phyloP scores from a whole-genome alignment of 345 rosid genomes.

The Citrus unshiu region DNA sequence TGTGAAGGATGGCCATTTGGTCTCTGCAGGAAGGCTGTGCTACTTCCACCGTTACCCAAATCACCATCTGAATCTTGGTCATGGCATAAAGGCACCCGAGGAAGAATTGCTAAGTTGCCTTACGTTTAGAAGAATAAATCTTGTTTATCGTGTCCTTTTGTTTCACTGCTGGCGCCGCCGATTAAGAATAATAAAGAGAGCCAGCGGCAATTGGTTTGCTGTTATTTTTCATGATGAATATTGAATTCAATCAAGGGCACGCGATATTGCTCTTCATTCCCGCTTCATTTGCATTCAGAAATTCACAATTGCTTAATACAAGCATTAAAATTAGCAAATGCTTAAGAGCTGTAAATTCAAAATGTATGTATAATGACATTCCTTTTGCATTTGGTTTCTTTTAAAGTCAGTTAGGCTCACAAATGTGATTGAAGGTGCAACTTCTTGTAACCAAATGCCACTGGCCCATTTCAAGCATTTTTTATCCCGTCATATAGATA shows the following conservation, averaged over 20 bases:
- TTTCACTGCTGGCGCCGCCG: too few species aligned
- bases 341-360: background rate
- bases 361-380: background rate
- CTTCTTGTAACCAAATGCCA: background rate
- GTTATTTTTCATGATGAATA: too few species aligned
- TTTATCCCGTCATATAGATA: too few species aligned
- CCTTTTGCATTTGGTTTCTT: background rate
- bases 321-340: background rate
- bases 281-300: too few species aligned
- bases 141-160: too few species aligned
- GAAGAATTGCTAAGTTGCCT: conserved; percentile 31
- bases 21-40: conserved; percentile 62
- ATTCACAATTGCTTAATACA: too few species aligned
- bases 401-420: too few species aligned
- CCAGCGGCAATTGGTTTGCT: too few species aligned
- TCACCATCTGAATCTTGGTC: conserved; percentile 91
- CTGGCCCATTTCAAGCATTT: background rate
- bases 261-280: too few species aligned
- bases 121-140: conserved; percentile 13
- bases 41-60: conserved; percentile 90
- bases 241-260: too few species aligned
- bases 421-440: background rate
- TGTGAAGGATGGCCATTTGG: conserved; percentile 97
- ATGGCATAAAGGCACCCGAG: conserved; percentile 52
- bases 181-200: too few species aligned